These are phyloP conservation scores for Penicillium arizonense DNA, from an alignment of 495 filamentous ascomycete genomes.

Conservation along the genomic window DNA sequence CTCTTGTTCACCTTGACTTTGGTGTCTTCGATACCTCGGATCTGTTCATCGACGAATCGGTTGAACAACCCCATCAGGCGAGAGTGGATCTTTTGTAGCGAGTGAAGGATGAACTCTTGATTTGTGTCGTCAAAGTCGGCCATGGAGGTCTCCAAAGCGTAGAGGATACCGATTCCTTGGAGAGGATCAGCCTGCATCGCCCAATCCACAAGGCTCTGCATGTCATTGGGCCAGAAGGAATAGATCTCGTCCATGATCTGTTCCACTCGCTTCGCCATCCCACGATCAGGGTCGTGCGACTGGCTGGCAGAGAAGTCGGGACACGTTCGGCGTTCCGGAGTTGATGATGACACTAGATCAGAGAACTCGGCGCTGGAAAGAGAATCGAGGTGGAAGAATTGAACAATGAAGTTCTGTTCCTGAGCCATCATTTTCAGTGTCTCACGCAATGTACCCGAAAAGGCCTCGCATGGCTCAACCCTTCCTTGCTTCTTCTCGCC, in stretches of 20 bases:
- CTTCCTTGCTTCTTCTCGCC: conserved; percentile 67
- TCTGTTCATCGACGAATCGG: conserved; percentile 91
- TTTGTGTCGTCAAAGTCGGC: conserved; percentile 78
- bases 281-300: conserved; percentile 80
- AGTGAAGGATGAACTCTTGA: conserved; percentile 83
- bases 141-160: conserved; percentile 74
- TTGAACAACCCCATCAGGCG: conserved; percentile 74
- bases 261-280: conserved; percentile 73
- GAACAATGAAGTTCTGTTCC: conserved; percentile 92
- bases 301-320: conserved; percentile 69
- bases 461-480: conserved; percentile 77
- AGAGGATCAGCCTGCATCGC: conserved; percentile 73
- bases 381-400: conserved; percentile 89
- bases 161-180: conserved; percentile 88
- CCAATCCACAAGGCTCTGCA: conserved; percentile 85
- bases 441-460: conserved; percentile 75
- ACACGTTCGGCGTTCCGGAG: conserved; percentile 64
- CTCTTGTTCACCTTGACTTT: conserved; percentile 99
- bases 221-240: conserved; percentile 72
- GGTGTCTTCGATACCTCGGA: conserved; percentile 95
- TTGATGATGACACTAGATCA: conserved; percentile 65
- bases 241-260: conserved; percentile 86
- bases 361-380: conserved; percentile 74
- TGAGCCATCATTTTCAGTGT: conserved; percentile 74
- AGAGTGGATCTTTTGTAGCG: conserved; percentile 75